Conservation (phyloP, 2,329 filamentous ascomycete species). For the Ramularia collo-cygni region DNA sequence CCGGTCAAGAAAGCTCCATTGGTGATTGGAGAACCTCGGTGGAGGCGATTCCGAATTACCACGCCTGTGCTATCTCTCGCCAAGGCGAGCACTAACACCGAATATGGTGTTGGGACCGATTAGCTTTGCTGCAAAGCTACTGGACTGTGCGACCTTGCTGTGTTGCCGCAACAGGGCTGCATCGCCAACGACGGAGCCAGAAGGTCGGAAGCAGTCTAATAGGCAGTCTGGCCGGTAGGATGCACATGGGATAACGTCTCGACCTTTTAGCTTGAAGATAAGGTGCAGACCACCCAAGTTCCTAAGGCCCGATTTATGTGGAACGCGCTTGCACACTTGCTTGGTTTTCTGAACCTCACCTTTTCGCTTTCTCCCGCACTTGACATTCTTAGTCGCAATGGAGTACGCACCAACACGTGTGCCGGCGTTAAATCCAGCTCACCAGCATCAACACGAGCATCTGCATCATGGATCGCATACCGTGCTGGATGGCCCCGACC, state of each 20-base stretch:
- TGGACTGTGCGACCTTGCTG: neutral
- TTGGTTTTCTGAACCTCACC: neutral
- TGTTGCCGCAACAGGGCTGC: neutral
- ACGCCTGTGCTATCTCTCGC: constrained; percentile 1
- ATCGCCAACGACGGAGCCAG: constrained; percentile 1
- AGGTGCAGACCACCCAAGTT: neutral
- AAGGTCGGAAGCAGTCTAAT: too few species aligned
- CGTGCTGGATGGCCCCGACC: constrained; percentile 14
- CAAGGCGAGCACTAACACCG: too few species aligned
- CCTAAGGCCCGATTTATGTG: neutral
- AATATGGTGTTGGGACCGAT: neutral
- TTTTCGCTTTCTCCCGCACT: neutral
- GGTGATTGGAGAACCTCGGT: neutral
- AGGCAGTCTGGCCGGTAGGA: neutral
- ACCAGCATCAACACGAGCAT: constrained; percentile 36
- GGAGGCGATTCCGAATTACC: neutral
- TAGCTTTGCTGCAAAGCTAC: neutral
- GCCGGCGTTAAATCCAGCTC: constrained; percentile 32
- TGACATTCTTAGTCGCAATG: neutral
- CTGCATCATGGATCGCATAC: constrained; percentile 31
- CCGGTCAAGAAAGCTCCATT: neutral
- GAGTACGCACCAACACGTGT: constrained; percentile 1
- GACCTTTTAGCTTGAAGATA: neutral
- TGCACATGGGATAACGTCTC: neutral
- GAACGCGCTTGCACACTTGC: neutral